phyloP scores from a whole-genome alignment of 1,139 yeast species.

The Diutina siamensis region DNA sequence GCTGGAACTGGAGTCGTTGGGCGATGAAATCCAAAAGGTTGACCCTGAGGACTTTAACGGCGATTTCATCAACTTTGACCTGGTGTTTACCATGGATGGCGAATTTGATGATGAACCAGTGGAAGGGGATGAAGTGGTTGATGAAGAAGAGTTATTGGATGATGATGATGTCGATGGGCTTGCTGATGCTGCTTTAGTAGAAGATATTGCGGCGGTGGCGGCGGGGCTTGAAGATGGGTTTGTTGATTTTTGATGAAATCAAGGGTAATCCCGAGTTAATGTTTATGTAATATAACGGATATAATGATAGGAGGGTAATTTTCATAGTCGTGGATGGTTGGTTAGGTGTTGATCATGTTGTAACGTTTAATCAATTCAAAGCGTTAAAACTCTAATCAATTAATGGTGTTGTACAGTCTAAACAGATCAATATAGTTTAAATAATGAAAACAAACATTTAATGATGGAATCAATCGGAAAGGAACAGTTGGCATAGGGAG shows the following conservation, averaged over 20 bases:
- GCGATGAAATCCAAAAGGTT: neutral
- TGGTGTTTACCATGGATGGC: constrained; percentile 1
- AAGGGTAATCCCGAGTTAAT: too few species aligned
- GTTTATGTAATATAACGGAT: neutral
- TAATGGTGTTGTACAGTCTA: too few species aligned
- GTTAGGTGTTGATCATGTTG: too few species aligned
- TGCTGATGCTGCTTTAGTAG: constrained; percentile 44
- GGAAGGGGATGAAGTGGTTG: neutral
- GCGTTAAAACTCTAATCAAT: too few species aligned
- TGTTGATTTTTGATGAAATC: neutral
- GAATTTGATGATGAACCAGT: neutral
- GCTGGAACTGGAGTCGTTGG: neutral
- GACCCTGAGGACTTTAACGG: constrained; percentile 2
- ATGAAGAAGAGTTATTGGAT: neutral
- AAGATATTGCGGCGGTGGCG: constrained; percentile 33
- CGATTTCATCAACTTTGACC: constrained; percentile 2
- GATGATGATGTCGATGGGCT: constrained; percentile 2
- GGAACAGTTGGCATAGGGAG: too few species aligned
- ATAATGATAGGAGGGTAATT: neutral
- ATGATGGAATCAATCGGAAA: too few species aligned
- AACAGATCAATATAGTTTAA: too few species aligned
- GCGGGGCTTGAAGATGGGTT: constrained; percentile 2
- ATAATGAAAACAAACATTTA: too few species aligned
- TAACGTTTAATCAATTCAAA: too few species aligned
- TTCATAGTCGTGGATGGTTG: too few species aligned